phyloP scores from a whole-genome alignment of 1,139 yeast species.

The Geotrichum australiense region DNA sequence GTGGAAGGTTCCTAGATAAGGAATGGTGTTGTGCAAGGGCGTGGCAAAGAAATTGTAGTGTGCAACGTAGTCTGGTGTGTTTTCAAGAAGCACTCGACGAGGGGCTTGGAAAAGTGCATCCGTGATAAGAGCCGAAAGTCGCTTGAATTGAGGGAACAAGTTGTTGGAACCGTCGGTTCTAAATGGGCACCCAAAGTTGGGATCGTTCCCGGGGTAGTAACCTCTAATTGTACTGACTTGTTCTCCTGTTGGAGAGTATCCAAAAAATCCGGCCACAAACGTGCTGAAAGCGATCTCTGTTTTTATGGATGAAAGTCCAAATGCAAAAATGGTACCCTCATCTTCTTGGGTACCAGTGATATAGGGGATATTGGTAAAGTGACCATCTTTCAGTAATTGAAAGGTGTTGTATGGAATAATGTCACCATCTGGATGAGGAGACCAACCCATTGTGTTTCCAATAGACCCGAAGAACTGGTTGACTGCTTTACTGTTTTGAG shows the following conservation, averaged over 20 bases:
- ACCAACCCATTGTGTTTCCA: constrained; percentile 14
- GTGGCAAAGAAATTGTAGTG: constrained; percentile 14
- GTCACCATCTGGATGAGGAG: constrained; percentile 23
- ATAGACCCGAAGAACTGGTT: constrained; percentile 9
- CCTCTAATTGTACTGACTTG: neutral
- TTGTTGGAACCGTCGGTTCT: constrained; percentile 18
- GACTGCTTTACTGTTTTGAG: constrained; percentile 14
- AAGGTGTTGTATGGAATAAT: constrained; percentile 19
- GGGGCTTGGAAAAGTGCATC: constrained; percentile 23
- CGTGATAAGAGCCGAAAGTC: constrained; percentile 21
- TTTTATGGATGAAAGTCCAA: constrained; percentile 14
- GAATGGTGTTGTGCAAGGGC: constrained; percentile 15
- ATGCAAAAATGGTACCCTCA: constrained; percentile 21
- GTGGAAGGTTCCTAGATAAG: constrained; percentile 21
- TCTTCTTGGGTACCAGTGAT: constrained; percentile 24
- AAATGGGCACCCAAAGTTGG: constrained; percentile 22
- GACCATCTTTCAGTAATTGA: constrained; percentile 16
- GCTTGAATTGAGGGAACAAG: constrained; percentile 20
- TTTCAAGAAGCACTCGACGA: constrained; percentile 17
- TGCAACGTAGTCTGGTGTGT: constrained; percentile 1
- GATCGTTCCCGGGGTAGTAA: constrained; percentile 20
- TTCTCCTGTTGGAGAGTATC: constrained; percentile 7
- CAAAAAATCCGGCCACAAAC: constrained; percentile 11
- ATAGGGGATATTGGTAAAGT: constrained; percentile 20
- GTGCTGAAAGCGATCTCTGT: constrained; percentile 16